Conservation (phyloP, 2,329 filamentous ascomycete genomes). For the Ceratocystiopsis minuta region DNA sequence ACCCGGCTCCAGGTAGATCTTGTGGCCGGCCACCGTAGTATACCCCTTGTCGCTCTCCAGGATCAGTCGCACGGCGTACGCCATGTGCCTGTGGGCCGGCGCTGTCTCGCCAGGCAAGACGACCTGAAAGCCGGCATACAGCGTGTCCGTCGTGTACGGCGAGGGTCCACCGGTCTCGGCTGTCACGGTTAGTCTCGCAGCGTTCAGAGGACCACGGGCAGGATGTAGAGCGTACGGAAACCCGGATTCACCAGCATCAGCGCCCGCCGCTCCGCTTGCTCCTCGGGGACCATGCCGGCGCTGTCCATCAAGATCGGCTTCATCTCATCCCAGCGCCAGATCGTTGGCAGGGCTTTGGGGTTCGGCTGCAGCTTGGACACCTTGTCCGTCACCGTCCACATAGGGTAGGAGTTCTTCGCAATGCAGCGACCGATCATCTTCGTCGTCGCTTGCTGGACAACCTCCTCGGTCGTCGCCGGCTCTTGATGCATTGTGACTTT, state of each 20-base stretch:
- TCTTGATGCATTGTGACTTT: too few relatives aligned
- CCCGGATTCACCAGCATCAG: slow-evolving; percentile 20
- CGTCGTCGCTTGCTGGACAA: too few relatives aligned
- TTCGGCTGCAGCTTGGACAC: slow-evolving; percentile 24
- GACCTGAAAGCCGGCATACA: slow-evolving; percentile 36
- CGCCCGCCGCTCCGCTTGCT: slow-evolving; percentile 20
- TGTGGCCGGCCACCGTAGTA: slow-evolving; percentile 32
- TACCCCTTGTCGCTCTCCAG: slow-evolving; percentile 35
- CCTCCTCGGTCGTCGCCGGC: too few relatives aligned
- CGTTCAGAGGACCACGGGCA: too few relatives aligned
- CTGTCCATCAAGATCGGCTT: slow-evolving; percentile 17
- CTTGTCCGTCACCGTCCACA: too few relatives aligned
- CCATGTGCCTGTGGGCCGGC: slow-evolving; percentile 32
- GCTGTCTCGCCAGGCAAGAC: slow-evolving; percentile 35
- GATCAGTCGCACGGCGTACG: slow-evolving; percentile 36
- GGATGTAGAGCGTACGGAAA: too few relatives aligned
- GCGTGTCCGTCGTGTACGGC: slow-evolving; percentile 34
- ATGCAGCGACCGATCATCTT: too few relatives aligned
- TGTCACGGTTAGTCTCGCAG: too few relatives aligned
- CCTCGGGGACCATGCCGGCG: slow-evolving; percentile 15
- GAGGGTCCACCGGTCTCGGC: too few relatives aligned
- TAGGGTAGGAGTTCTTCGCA: too few relatives aligned
- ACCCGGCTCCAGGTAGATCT: slow-evolving; percentile 28
- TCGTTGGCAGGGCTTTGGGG: slow-evolving; percentile 19
- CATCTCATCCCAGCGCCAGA: slow-evolving; percentile 17